Base-by-base conservation (phyloP, 768 basidiomycete genomes). In the Amanita pallidorosea region DNA sequence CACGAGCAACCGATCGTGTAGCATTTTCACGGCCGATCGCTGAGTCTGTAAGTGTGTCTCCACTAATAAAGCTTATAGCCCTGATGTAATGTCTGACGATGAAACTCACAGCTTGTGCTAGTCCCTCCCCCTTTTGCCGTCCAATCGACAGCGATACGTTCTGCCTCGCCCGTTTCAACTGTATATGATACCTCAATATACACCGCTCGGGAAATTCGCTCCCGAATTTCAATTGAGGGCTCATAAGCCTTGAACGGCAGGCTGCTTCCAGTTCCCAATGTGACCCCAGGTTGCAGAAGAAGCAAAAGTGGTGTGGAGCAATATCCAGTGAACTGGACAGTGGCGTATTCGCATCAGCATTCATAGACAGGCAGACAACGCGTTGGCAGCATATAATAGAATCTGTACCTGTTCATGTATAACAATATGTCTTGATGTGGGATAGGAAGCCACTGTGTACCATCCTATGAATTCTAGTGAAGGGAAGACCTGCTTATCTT, bases 401-500 rank as follows among this genome's bases (percentile, higher is more conserved):
- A 22, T 56, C 67, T 13, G 40, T 44, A 83, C 93, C 72, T 96
- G 91, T 63, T 88, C 83, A 62, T 97, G 91, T 15, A 98, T 74
- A 1, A 77, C 72, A 41, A 91, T 81, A 60, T 98, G 92, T 17
- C 70, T 71, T n/a, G 76, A 60, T 1, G 83, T 83, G 0, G 91
- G 91, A 9, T 72, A 69, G n/a, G 75, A 63, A 13, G 90, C 84
- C 40, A 94, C 83, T 0, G 88, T 88, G 67, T 99, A 99, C 96
- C 96, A 99, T 7, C 96, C 96, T 46, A 99, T 88, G 61, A 99
- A 85, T 62, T 98, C 96, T 31, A 98, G 75, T 1, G 93, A 92
- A 9, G 96, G 96, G 65, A 99, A 98, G 18, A 98, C 95, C 68
- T 96, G 93, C 66, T 95, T 95, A 74, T 93, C 95, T 98, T 45